phyloP scores from a whole-genome alignment of 176 grass and related monocot genomes.

The Calamus simplicifolius region DNA sequence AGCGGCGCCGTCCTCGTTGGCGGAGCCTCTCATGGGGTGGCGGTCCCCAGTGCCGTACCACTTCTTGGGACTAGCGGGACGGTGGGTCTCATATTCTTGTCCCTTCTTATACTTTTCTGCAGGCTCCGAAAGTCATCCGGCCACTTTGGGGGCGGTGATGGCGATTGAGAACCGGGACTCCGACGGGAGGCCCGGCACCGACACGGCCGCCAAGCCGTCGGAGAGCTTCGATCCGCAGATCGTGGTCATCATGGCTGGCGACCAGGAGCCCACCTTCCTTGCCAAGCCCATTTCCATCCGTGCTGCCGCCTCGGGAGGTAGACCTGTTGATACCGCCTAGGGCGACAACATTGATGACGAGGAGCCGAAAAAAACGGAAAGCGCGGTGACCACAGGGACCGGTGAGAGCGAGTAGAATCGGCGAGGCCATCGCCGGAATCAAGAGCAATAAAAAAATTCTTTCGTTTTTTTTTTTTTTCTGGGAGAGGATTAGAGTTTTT shows the following conservation, averaged over 20 bases:
- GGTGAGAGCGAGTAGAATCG: too few species aligned
- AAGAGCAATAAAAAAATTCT: too few species aligned
- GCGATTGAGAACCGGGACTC: not conserved
- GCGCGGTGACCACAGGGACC: too few species aligned
- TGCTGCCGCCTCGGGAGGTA: not conserved
- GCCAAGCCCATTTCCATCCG: constrained; percentile 34
- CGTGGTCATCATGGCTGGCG: constrained; percentile 77
- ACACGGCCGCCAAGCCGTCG: not conserved
- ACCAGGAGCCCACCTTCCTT: constrained; percentile 48
- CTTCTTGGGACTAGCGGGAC: constrained; percentile 43
- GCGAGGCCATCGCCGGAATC: too few species aligned
- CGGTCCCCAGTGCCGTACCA: constrained; percentile 38
- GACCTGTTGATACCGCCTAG: too few species aligned
- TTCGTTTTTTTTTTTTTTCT: too few species aligned
- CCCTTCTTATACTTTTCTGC: constrained; percentile 35
- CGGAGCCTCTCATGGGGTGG: constrained; percentile 15
- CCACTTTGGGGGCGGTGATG: constrained; percentile 14
- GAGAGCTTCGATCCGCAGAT: constrained; percentile 3
- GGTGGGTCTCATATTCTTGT: constrained; percentile 32
- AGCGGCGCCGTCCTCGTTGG: not conserved
- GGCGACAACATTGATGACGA: too few species aligned
- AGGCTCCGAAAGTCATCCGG: constrained; percentile 28
- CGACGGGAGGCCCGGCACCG: constrained; percentile 10
- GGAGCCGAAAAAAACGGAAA: too few species aligned
- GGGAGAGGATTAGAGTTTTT: too few species aligned